Evolutionary conservation across 768 basidiomycete genomes (phyloP).

Genomic region (Cystobasidium tubakii): DNA sequence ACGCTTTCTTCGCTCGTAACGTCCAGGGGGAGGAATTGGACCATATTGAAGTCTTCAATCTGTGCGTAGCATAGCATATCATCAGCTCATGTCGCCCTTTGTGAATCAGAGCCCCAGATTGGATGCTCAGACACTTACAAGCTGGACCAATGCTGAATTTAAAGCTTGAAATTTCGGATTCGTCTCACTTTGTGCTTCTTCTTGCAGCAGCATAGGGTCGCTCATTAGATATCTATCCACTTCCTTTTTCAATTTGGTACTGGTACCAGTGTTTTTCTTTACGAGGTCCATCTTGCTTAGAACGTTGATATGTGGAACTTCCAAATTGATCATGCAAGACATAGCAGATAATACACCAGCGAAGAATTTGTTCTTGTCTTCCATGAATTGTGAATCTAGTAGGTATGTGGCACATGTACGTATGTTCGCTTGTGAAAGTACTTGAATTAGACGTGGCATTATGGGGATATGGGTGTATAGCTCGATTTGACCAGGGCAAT

Average conservation of each 20-base stretch:
- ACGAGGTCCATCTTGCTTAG: constrained; percentile 99
- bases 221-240: constrained; percentile 94
- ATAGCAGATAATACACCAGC: constrained; percentile 94
- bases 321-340: constrained; percentile 98
- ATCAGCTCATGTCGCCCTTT: not conserved
- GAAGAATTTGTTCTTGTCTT: constrained; percentile 97
- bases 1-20: constrained; percentile 82
- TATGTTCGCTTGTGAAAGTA: constrained; percentile 65
- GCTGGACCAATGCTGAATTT: constrained; percentile 88
- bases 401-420: constrained; percentile 84
- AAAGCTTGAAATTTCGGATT: constrained; percentile 83
- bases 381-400: constrained; percentile 98
- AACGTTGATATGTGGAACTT: constrained; percentile 92
- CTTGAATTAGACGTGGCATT: constrained; percentile 74
- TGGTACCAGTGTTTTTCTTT: constrained; percentile 49
- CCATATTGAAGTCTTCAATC: constrained; percentile 98
- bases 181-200: constrained; percentile 53
- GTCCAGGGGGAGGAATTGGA: constrained; percentile 92
- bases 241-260: constrained; percentile 58
- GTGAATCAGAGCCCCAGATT: too few relatives aligned
- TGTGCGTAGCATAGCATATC: constrained; percentile 49
- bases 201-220: constrained; percentile 74
- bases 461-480: constrained; percentile 98
- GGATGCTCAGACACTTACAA: constrained; percentile 57
- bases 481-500: constrained; percentile 96